Base-by-base conservation (phyloP, 345 rosid genomes). In the Bruguiera sexangula region DNA sequence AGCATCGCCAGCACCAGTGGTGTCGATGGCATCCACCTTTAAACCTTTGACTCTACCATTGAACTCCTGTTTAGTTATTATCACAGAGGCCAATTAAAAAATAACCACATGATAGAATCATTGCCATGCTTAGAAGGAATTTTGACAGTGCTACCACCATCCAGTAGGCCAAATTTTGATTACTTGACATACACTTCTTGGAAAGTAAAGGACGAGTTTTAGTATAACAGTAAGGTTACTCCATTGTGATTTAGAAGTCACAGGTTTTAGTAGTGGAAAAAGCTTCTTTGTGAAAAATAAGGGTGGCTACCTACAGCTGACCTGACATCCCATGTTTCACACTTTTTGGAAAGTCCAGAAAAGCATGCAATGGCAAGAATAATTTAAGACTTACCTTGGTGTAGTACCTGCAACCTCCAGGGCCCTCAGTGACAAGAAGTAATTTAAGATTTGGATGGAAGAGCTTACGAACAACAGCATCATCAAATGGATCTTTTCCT, bases 1-100 rank as follows among this genome's bases (percentile, higher is more conserved):
- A 39, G 99, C 99, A 87, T 95, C 97, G 2, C 99, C 97, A 10
- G 99, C 97, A 75, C 99, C 99, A 10, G 96, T 95, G 31, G 96
- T 87, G 82, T 95, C 99, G 39, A 95, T 85, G 1, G 90, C 88
- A 20, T 88, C 91, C 55, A 89, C 97, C 82, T 85, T 87, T 39
- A 95, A 60, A 21, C 97, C 96, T 56, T 74, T 69, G 26, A 92
- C 97, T 82, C 88, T 86, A 48, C 99, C 96, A 6, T 70, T 86
- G 76, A 95, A 91, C 10, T 85, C 87, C 99, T 95, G 85, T 65
- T 76, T 52, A 55, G 13, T 39, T 50, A 15, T 50, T 20, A 54
- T 39, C 55, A 24, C 16, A 56, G 3, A 20, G 24, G 30, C 18
- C 32, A 19, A 24, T 46, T 26, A 34, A 32, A 62, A 29, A 66